Base-by-base conservation (phyloP, 202 grass and related monocot species). In the Bolboschoenoplectus hybrid region DNA sequence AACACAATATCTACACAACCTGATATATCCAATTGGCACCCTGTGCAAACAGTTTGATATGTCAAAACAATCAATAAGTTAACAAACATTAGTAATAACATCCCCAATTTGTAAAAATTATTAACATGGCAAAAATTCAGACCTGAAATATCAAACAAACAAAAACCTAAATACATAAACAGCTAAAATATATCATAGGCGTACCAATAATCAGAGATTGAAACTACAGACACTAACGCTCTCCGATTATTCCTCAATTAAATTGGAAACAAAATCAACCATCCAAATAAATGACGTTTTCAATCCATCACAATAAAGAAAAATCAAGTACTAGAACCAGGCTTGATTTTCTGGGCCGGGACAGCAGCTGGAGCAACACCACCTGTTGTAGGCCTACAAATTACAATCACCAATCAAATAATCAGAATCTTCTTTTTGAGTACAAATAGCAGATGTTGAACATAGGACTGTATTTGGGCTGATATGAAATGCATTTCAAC, bases 301-400 rank as follows among this genome's bases (percentile, higher is more conserved):
- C 84, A 73, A 17, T 26, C 60, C 63, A 56, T 71, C 16, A 57
- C 40, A 20, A 1, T 58, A 41, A 11, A 45, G 1, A 36, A 88
- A 67, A 40, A 89, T 91, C 53, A 97, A 67, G 87, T 74, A 56
- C 67, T 53, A 57, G 84, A 71, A 87, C 87, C 86, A 55, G 81
- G 83, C 39, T 93, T 71, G 13, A 55, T 36, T 49, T 61, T 81
- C 75, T 74, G 57, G 3, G 40, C 47, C 68, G 85, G 81, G 45
- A 70, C 56, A 49, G 92, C 49, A 79, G 63, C 76, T 50, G 90
- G 89, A 81, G 89, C 84, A 89, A 88, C 82, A 63, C 92, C 94
- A 55, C 94, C 94, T 4, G 94, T 97, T 56, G 94, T 97, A 47
- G 94, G 92, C 71, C 94, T 97, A 88, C 84, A 50, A 3, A 61